Evolutionary conservation across 2,329 filamentous ascomycete genomes (phyloP), one percentile per base, ranked within the genome.

Genomic region (Camptophora hylomeconis): DNA sequence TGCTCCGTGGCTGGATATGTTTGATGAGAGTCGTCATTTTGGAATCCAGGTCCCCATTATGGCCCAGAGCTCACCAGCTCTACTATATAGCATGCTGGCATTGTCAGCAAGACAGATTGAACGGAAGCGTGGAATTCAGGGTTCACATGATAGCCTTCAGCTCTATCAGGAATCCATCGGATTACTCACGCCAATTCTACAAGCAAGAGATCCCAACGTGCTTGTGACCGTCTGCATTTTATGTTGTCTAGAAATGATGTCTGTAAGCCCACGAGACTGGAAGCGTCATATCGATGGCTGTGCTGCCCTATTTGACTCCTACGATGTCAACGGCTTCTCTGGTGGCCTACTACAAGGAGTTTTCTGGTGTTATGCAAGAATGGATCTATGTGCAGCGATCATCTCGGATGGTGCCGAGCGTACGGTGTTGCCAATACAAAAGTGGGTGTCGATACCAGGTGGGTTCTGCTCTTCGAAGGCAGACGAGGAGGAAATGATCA

Each of bases 281-380:
- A 51, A 60, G 6, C 57, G 63, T 1, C 68, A 72, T 45, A 45
- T 72, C 3, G 67, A 72, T 30, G 68, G 68, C 0, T 70, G 66
- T 36, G 65, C 67, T 1, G 57, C 63, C 2, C 45, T 72, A 2
- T 61, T 72, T 13, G 57, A 62, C 34, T 57, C 62, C 2, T 59
- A 63, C 32, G 57, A 54, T 2, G 62, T 72, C 4, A 57, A 64
- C 20, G 68, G 67, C 1, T 57, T 67, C 3, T 54, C 56, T 5
- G 60, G 62, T 2, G 67, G 66, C 0, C 42, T 70, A 11, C 46
- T 64, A 5, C 63, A 67, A 38, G 66, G 65, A 0, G 52, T 71
- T 0, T 72, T 71, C 37, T 72, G 67, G 67, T 69, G 65, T 38
- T 71, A 68, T 41, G 65, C 63, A 0, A 54, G 67, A 23, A 71